These are phyloP conservation scores for Ophiostoma himal-ulmi DNA, from an alignment of 2,329 filamentous ascomycete genomes.

Conservation along the genomic window DNA sequence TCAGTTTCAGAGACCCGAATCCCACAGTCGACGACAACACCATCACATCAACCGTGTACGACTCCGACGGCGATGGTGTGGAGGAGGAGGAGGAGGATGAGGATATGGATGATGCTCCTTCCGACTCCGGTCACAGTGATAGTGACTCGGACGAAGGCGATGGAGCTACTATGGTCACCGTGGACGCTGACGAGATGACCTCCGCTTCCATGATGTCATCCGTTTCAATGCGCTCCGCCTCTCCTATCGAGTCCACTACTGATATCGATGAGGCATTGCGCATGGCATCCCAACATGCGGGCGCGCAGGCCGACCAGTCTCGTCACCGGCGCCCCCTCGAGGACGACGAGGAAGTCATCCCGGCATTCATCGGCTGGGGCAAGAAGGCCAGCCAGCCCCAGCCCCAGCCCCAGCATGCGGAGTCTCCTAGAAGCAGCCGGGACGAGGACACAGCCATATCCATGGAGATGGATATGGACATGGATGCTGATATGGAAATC, in stretches of 20 bases:
- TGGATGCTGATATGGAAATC: conserved; percentile 39
- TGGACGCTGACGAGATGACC: conserved; percentile 73
- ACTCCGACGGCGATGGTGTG: conserved; percentile 56
- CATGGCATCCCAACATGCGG: conserved; percentile 68
- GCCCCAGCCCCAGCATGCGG: conserved; percentile 24
- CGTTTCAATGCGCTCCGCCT: conserved; percentile 49
- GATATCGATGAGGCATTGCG: conserved; percentile 72
- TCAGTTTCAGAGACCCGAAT: conserved; percentile 41
- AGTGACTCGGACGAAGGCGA: conserved; percentile 57
- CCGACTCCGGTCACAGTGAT: conserved; percentile 35
- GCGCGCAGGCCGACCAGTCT: conserved; percentile 31
- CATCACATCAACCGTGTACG: conserved; percentile 73
- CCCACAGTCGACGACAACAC: conserved; percentile 46
- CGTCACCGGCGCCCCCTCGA: conserved; percentile 56
- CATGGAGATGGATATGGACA: conserved; percentile 42
- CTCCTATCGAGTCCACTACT: conserved; percentile 60
- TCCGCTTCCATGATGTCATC: conserved; percentile 58
- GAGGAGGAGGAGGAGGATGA: conserved; percentile 48
- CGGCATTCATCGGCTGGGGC: conserved; percentile 67
- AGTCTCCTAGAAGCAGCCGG: conserved; percentile 23
- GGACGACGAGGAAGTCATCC: conserved; percentile 65
- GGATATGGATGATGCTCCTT: conserved; percentile 33
- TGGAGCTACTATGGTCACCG: conserved; percentile 73
- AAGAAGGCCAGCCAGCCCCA: conserved; percentile 43
- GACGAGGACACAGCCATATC: conserved; percentile 41